Conservation (phyloP, 192 early-diverging fungal species). For the Rhizophagus sp. region DNA sequence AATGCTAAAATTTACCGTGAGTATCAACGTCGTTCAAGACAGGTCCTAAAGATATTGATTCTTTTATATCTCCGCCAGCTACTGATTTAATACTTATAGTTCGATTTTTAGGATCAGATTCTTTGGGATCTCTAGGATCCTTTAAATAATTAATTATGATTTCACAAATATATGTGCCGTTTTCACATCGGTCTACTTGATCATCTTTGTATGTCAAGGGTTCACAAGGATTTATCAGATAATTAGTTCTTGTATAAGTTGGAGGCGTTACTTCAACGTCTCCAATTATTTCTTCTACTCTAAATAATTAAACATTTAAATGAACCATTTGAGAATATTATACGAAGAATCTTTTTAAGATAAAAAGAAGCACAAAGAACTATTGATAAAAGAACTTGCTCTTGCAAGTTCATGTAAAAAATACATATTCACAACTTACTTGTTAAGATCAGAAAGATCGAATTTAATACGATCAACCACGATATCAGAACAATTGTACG, state of each 20-base stretch:
- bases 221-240: background rate
- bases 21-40: background rate
- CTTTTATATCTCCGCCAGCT: background rate
- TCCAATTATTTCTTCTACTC: background rate
- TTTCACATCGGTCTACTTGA: background rate
- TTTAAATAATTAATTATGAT: background rate
- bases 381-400: background rate
- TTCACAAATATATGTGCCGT: background rate
- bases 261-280: background rate
- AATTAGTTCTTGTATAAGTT: background rate
- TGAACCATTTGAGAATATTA: background rate
- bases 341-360: background rate
- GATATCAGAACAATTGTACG: conserved; percentile 30
- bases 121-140: no score
- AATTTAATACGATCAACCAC: background rate
- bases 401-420: background rate
- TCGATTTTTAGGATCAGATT: no score
- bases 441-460: background rate
- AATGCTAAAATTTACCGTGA: background rate
- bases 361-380: background rate
- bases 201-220: background rate
- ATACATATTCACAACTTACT: background rate
- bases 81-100: background rate
- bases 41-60: background rate
- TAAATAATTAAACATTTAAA: background rate